These are phyloP conservation scores for Phytophthora fragariaefolia DNA, from an alignment of 352 stramenopile species.

Conservation along the genomic window DNA sequence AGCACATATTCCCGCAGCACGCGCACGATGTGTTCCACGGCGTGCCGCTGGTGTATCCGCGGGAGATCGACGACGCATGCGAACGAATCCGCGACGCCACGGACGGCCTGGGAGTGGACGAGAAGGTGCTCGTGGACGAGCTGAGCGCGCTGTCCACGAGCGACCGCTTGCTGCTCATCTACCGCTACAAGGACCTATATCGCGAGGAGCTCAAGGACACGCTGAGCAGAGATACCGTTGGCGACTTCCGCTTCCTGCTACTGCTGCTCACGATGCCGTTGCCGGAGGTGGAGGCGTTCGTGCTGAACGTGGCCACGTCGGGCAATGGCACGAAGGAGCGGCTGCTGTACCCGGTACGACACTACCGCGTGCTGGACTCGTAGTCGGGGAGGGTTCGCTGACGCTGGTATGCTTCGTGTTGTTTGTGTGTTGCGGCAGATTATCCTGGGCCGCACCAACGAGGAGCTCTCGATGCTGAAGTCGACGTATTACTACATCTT, in stretches of 20 bases:
- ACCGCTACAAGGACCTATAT: constrained; percentile 76
- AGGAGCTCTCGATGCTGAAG: constrained; percentile 78
- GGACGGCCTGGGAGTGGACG: constrained; percentile 75
- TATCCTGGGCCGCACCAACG: constrained; percentile 69
- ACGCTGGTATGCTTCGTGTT: neutral
- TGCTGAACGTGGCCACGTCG: constrained; percentile 62
- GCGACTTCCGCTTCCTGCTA: constrained; percentile 66
- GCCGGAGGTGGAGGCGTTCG: constrained; percentile 70
- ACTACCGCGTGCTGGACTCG: neutral
- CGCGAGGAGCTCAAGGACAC: constrained; percentile 62
- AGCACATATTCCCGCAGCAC: constrained; percentile 47
- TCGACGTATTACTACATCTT: constrained; percentile 81
- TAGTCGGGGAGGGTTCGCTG: too few relatives aligned
- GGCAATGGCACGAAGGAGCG: constrained; percentile 65
- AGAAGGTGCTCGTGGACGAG: constrained; percentile 59
- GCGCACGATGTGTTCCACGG: constrained; percentile 47
- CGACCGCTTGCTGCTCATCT: constrained; percentile 65
- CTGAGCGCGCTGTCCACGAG: constrained; percentile 52
- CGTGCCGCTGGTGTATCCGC: constrained; percentile 43
- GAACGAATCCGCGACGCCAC: constrained; percentile 65
- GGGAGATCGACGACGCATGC: constrained; percentile 62
- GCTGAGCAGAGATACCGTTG: constrained; percentile 67
- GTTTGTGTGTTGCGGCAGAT: constrained; percentile 42
- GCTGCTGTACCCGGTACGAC: constrained; percentile 71
- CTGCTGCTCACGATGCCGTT: constrained; percentile 67